phyloP scores from a whole-genome alignment of 345 rosid genomes.

The Abelmoschus esculentus region DNA sequence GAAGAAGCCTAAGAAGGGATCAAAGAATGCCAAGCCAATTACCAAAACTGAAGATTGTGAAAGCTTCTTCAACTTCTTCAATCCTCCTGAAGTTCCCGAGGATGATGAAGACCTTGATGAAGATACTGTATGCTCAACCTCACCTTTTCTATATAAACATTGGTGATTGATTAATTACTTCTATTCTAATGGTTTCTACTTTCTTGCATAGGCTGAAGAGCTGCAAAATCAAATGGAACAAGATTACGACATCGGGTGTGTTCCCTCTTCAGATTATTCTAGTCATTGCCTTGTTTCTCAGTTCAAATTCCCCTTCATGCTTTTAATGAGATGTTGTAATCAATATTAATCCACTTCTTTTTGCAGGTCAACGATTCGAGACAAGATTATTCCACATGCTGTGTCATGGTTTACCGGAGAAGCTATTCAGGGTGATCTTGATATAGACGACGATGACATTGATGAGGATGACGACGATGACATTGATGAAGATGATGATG shows the following conservation, averaged over 20 bases:
- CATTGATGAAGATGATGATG: too few species aligned
- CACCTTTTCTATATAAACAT: not conserved
- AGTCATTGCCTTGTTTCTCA: not conserved
- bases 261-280: slow-evolving; percentile 5
- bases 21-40: slow-evolving; percentile 81
- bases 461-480: too few species aligned
- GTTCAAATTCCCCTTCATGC: not conserved
- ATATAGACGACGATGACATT: too few species aligned
- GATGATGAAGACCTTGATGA: slow-evolving; percentile 46
- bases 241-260: slow-evolving; percentile 94
- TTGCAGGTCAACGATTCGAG: too few species aligned
- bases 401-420: too few species aligned
- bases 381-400: too few species aligned
- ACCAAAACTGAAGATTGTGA: slow-evolving; percentile 88
- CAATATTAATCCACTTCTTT: not conserved
- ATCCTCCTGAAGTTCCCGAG: slow-evolving; percentile 73
- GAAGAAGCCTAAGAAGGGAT: slow-evolving; percentile 94
- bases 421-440: too few species aligned
- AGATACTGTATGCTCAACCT: slow-evolving; percentile 47
- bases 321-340: not conserved
- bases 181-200: slow-evolving; percentile 3
- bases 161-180: not conserved
- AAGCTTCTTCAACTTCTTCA: slow-evolving; percentile 93
- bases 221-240: slow-evolving; percentile 95
- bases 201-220: slow-evolving; percentile 70